Conservation (phyloP, 78 protist genomes). For the Dictyostelium intermedium region DNA sequence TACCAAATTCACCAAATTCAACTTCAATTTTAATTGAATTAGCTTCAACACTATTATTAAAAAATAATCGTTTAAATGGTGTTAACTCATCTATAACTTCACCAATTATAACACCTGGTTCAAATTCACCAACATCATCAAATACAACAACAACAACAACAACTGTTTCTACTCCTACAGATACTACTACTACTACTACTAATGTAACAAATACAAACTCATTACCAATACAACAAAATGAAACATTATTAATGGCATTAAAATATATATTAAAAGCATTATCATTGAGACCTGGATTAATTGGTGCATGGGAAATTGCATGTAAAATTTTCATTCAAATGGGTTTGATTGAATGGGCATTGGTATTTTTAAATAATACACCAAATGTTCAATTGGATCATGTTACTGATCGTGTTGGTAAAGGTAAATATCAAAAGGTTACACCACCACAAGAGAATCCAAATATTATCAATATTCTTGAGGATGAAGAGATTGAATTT, state of each 20-base stretch:
- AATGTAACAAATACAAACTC: neutral
- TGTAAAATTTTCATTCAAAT: neutral
- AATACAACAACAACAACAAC: neutral
- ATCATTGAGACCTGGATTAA: slow-evolving; percentile 19
- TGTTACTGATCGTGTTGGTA: slow-evolving; percentile 43
- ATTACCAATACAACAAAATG: neutral
- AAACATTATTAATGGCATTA: neutral
- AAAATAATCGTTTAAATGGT: neutral
- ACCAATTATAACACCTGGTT: neutral
- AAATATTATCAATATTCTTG: slow-evolving; percentile 35
- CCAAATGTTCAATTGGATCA: slow-evolving; percentile 17
- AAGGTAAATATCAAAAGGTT: slow-evolving; percentile 24
- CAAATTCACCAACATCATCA: neutral
- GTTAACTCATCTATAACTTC: neutral
- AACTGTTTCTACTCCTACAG: neutral
- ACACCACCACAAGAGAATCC: slow-evolving; percentile 68
- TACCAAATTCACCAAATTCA: slow-evolving; percentile 18
- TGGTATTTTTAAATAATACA: slow-evolving; percentile 53
- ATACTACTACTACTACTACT: neutral
- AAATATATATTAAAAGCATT: slow-evolving; percentile 31
- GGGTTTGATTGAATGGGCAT: slow-evolving; percentile 65
- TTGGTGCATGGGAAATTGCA: slow-evolving; percentile 47
- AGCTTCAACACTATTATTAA: neutral
- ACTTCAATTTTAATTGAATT: slow-evolving; percentile 35
- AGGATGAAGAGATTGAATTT: slow-evolving; percentile 69